Evolutionary conservation across 1,284 basidiomycete species (phyloP).

Genomic region (Heliocybe sulcata): DNA sequence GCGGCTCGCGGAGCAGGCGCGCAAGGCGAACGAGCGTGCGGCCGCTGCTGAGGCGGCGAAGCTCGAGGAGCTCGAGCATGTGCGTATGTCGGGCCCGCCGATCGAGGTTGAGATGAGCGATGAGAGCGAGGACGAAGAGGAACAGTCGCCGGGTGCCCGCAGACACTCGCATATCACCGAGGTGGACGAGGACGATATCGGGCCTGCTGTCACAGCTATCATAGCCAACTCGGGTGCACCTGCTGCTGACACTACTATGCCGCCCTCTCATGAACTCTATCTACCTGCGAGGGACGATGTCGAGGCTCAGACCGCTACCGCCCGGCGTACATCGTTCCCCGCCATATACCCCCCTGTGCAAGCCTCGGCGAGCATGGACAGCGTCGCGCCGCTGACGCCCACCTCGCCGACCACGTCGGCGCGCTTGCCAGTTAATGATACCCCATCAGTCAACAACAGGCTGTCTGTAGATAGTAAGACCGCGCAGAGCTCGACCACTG

Average conservation of each 20-base stretch:
- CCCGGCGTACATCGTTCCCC: constrained; percentile 30
- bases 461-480: background rate
- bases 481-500: background rate
- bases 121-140: constrained; percentile 65
- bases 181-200: constrained; percentile 47
- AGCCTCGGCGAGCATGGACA: constrained; percentile 9
- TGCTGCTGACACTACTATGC: constrained; percentile 9
- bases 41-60: constrained; percentile 36
- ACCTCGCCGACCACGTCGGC: background rate
- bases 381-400: background rate
- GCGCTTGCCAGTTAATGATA: background rate
- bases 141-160: constrained; percentile 9
- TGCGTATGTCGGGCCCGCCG: constrained; percentile 45
- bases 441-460: background rate
- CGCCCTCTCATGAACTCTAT: constrained; percentile 6
- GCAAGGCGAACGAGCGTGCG: constrained; percentile 44
- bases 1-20: constrained; percentile 71
- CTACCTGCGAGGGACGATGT: constrained; percentile 21
- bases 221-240: constrained; percentile 6
- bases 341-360: constrained; percentile 14
- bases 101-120: constrained; percentile 74
- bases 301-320: constrained; percentile 33
- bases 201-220: background rate
- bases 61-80: constrained; percentile 33
- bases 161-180: constrained; percentile 56